Evolutionary conservation across 768 basidiomycete species (phyloP).

Genomic region (Mycena amicta): DNA sequence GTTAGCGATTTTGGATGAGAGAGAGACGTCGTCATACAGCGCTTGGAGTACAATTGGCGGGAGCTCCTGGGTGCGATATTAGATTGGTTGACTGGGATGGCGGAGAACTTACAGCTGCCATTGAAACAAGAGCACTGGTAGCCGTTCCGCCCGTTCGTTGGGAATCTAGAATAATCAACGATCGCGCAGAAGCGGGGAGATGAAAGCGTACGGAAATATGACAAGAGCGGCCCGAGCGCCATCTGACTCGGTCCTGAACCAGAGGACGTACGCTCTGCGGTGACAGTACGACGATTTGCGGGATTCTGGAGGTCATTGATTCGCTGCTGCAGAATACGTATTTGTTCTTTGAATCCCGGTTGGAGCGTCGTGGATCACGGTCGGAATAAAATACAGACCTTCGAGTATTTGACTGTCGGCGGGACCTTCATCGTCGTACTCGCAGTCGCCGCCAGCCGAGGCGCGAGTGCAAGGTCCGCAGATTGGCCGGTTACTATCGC

Average conservation of each 20-base stretch:
- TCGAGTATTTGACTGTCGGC: conserved; percentile 18
- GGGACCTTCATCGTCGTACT: conserved; percentile 16
- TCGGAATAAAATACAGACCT: background rate
- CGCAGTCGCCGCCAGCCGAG: conserved; percentile 16
- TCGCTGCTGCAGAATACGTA: conserved; percentile 14
- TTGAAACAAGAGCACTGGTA: background rate
- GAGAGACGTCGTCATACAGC: conserved; percentile 1
- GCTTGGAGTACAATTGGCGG: conserved; percentile 20
- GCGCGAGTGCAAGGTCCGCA: conserved; percentile 17
- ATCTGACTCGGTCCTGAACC: conserved; percentile 3
- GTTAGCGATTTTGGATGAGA: background rate
- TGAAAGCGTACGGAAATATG: conserved; percentile 5
- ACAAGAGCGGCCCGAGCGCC: conserved; percentile 12
- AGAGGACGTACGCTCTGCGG: background rate
- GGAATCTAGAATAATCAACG: conserved; percentile 5
- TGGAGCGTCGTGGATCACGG: no score
- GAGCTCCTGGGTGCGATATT: conserved; percentile 6
- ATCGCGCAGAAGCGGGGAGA: background rate
- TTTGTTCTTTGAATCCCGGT: conserved; percentile 11
- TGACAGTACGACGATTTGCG: background rate
- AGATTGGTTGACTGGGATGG: background rate
- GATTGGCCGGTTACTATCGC: conserved; percentile 15
- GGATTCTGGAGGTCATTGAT: conserved; percentile 15
- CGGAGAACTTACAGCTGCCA: conserved; percentile 15
- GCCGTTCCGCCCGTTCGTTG: conserved; percentile 8